Evolutionary conservation across 1,139 yeast species (phyloP).

Genomic region (Candida sanyaensis): DNA sequence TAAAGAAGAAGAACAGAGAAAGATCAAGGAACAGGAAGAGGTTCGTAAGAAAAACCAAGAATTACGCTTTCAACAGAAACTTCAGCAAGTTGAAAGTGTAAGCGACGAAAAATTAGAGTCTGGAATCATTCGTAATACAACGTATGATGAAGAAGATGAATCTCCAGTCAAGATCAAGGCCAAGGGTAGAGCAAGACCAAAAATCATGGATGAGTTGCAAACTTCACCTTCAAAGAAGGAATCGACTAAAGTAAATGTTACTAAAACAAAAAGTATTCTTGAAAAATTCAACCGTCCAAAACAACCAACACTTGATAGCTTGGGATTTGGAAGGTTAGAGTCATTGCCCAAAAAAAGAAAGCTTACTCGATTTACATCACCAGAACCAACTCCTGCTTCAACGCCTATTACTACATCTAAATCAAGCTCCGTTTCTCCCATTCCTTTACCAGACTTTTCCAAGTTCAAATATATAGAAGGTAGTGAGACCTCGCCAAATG

Average conservation of each 20-base stretch:
- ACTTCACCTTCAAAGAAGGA: slow-evolving; percentile 20
- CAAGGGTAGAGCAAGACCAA: slow-evolving; percentile 34
- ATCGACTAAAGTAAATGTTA: slow-evolving; percentile 61
- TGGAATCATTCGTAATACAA: background rate
- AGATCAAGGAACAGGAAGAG: slow-evolving; percentile 20
- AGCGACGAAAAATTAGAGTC: background rate
- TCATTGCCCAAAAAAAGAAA: slow-evolving; percentile 31
- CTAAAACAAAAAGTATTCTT: slow-evolving; percentile 55
- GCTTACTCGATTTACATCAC: slow-evolving; percentile 34
- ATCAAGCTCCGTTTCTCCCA: slow-evolving; percentile 14
- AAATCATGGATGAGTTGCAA: slow-evolving; percentile 16
- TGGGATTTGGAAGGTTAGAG: slow-evolving; percentile 17
- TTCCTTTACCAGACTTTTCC: slow-evolving; percentile 15
- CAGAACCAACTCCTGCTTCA: slow-evolving; percentile 12
- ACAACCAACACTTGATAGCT: slow-evolving; percentile 25
- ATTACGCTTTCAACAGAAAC: slow-evolving; percentile 17
- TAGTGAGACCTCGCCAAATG: background rate
- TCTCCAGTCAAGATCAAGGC: slow-evolving; percentile 31
- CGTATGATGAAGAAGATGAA: slow-evolving; percentile 26
- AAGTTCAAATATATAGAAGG: slow-evolving; percentile 15
- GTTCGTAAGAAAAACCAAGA: slow-evolving; percentile 14
- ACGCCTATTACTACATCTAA: slow-evolving; percentile 9
- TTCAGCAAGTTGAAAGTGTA: slow-evolving; percentile 15
- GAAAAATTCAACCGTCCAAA: slow-evolving; percentile 46
- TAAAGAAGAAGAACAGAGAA: slow-evolving; percentile 17